These are phyloP conservation scores for Kurtzmaniella quercitrusa DNA, from an alignment of 1,139 yeast genomes.

Conservation along the genomic window DNA sequence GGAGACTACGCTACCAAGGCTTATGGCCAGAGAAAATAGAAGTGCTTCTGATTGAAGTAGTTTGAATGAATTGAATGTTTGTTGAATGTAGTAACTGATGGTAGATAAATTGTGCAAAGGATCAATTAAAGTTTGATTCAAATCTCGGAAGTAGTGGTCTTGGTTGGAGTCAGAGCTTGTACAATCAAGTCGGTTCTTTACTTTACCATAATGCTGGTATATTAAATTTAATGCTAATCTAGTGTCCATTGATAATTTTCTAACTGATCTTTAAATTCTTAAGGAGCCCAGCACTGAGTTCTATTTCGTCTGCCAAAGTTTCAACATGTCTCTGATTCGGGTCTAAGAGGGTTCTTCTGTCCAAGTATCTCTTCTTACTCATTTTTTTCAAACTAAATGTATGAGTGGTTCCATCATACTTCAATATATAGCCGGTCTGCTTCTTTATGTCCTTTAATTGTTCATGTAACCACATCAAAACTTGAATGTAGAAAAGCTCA, in stretches of 20 bases:
- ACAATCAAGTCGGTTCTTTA: too few species aligned
- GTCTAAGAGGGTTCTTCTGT: neutral
- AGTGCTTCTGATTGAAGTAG: neutral
- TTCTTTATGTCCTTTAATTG: neutral
- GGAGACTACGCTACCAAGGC: slow-evolving; percentile 75
- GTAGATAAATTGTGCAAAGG: too few species aligned
- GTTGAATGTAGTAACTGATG: too few species aligned
- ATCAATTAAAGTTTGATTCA: too few species aligned
- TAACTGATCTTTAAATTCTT: neutral
- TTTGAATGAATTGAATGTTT: neutral
- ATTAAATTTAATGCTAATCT: too few species aligned
- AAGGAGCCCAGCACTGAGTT: neutral
- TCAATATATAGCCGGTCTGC: neutral
- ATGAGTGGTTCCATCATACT: neutral
- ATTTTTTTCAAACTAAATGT: neutral
- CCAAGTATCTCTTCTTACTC: neutral
- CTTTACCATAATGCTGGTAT: too few species aligned
- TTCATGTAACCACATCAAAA: neutral
- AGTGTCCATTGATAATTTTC: too few species aligned
- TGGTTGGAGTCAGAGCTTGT: too few species aligned
- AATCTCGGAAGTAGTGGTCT: too few species aligned
- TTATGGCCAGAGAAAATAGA: slow-evolving; percentile 49
- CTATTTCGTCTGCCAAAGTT: neutral
- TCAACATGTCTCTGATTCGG: neutral
- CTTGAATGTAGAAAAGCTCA: neutral